phyloP scores from a whole-genome alignment of 129 eudicot genomes.

The Kitagawia praeruptora region DNA sequence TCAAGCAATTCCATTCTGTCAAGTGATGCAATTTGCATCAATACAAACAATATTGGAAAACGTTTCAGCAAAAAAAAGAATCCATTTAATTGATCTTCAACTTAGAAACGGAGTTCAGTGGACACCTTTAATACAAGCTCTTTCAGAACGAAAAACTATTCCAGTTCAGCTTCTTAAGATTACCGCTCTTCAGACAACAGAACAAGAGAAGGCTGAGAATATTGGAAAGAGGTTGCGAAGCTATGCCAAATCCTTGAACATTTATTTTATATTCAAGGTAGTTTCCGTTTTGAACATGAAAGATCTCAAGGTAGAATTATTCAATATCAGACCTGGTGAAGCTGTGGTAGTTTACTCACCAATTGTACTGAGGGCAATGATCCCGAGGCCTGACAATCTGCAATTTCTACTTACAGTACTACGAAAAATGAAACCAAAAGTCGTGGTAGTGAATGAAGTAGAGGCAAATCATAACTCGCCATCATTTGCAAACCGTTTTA shows the following conservation, averaged over 20 bases:
- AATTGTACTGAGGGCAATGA: conserved; percentile 32
- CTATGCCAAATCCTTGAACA: conserved; percentile 37
- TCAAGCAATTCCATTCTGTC: conserved; percentile 44
- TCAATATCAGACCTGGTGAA: conserved; percentile 32
- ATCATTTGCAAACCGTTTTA: conserved; percentile 45
- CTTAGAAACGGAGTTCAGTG: conserved; percentile 48
- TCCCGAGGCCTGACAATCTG: conserved; percentile 32
- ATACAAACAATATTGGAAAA: conserved; percentile 50
- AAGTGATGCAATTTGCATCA: conserved; percentile 44
- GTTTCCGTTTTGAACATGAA: conserved; percentile 35
- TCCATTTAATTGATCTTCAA: conserved; percentile 55
- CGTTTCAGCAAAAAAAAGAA: conserved; percentile 12
- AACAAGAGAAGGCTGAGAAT: conserved; percentile 21
- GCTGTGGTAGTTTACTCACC: conserved; percentile 34
- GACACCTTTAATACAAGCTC: conserved; percentile 49
- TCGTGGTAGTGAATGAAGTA: conserved; percentile 47
- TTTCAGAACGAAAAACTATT: conserved; percentile 14
- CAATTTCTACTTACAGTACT: conserved; percentile 35
- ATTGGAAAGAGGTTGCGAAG: conserved; percentile 37
- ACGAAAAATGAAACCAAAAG: conserved; percentile 29
- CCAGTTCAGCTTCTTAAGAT: conserved; percentile 32
- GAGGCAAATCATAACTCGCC: conserved; percentile 58
- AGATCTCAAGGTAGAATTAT: conserved; percentile 32
- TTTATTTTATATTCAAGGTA: conserved; percentile 40
- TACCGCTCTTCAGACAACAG: conserved; percentile 28